phyloP scores from a whole-genome alignment of 116 monocot species.

The Dioscorea cayenensis region DNA sequence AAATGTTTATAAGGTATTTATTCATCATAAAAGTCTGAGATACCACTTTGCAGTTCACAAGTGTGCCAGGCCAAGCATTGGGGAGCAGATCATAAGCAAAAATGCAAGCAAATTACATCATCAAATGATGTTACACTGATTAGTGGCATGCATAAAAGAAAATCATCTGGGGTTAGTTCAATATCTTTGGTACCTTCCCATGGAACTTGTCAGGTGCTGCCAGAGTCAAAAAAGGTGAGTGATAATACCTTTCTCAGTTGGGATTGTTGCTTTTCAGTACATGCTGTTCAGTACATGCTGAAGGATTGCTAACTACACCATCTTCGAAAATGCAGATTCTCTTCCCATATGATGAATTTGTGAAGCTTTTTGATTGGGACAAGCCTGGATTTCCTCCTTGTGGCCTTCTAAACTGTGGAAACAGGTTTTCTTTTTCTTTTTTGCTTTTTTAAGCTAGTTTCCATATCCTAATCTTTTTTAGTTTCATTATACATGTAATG shows the following conservation, averaged over 20 bases:
- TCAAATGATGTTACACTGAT: constrained; percentile 16
- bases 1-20: too few species aligned
- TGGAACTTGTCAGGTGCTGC: constrained; percentile 40
- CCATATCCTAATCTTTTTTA: too few species aligned
- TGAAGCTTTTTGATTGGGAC: constrained; percentile 80
- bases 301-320: constrained; percentile 4
- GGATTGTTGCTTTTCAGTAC: background rate
- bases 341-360: constrained; percentile 94
- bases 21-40: background rate
- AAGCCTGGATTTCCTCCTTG: constrained; percentile 74
- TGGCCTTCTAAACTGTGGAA: constrained; percentile 91
- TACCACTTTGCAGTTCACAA: constrained; percentile 46
- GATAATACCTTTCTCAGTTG: background rate
- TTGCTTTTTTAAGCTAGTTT: background rate
- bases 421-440: constrained; percentile 40
- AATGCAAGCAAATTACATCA: constrained; percentile 44
- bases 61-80: constrained; percentile 79
- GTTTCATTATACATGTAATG: background rate
- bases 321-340: constrained; percentile 51
- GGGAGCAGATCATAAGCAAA: constrained; percentile 55
- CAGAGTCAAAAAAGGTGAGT: constrained; percentile 23
- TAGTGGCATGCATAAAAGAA: constrained; percentile 23
- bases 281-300: background rate
- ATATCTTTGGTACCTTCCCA: constrained; percentile 52
- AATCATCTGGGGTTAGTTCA: constrained; percentile 27